Conservation (phyloP, 257 asterid genomes). For the Plantago elongata region DNA sequence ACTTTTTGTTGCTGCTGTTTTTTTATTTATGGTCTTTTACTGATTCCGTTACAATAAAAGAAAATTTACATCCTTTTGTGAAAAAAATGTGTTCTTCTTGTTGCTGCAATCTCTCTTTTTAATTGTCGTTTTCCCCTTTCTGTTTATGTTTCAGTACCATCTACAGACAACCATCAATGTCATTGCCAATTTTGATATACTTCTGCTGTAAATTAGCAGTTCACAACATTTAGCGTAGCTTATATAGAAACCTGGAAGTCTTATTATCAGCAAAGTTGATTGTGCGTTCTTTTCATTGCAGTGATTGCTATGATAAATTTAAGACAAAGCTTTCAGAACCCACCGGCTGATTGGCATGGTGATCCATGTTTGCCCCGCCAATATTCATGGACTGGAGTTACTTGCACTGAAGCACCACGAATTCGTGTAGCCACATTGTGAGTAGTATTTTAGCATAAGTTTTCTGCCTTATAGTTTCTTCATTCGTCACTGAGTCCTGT, state of each 20-base stretch:
- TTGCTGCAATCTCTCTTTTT: no score
- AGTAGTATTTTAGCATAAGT: constrained; percentile 32
- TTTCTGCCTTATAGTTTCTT: background rate
- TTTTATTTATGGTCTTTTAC: no score
- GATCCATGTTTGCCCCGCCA: constrained; percentile 87
- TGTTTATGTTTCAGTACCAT: no score
- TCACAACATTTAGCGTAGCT: background rate
- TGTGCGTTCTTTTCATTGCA: constrained; percentile 28
- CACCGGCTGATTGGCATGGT: constrained; percentile 89
- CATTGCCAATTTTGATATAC: no score
- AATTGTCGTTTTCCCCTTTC: no score
- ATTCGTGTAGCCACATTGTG: constrained; percentile 69
- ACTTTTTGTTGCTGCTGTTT: no score
- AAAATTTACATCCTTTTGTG: no score
- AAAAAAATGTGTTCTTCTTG: no score
- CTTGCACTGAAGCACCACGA: constrained; percentile 62
- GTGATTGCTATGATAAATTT: constrained; percentile 64
- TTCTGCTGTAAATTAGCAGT: no score
- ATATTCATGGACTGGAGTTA: constrained; percentile 87
- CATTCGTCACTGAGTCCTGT: background rate
- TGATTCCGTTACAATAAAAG: no score
- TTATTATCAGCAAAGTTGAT: background rate
- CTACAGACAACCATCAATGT: no score
- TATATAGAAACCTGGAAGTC: background rate
- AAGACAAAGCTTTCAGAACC: constrained; percentile 54